These are phyloP conservation scores for Leccinum huronense DNA, from an alignment of 1,284 basidiomycete genomes.

Conservation along the genomic window DNA sequence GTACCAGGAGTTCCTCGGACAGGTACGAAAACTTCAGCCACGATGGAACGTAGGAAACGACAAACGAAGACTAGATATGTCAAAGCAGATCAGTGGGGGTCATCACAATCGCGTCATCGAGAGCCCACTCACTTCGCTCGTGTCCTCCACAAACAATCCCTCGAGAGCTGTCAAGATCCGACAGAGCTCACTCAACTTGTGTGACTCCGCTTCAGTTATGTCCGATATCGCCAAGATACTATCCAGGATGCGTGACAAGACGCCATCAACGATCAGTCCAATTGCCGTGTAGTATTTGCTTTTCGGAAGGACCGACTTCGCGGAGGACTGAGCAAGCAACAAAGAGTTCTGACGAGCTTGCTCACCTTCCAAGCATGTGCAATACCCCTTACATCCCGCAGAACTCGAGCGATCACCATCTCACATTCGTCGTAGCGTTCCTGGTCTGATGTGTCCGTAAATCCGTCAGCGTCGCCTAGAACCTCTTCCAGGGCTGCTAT, in stretches of 20 bases:
- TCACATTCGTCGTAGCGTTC: constrained; percentile 79
- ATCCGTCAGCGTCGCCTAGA: constrained; percentile 67
- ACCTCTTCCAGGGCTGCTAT: constrained; percentile 18
- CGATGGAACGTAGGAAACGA: constrained; percentile 77
- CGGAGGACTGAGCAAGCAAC: constrained; percentile 12
- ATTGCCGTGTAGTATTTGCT: constrained; percentile 68
- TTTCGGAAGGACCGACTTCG: constrained; percentile 56
- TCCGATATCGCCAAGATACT: constrained; percentile 82
- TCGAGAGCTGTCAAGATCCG: constrained; percentile 78
- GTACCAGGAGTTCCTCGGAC: constrained; percentile 75
- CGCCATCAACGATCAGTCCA: constrained; percentile 74
- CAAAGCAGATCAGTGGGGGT: constrained; percentile 10
- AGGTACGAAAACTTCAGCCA: constrained; percentile 96
- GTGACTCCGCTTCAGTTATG: constrained; percentile 90
- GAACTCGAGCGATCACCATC: constrained; percentile 62
- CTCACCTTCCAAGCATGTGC: constrained; percentile 75
- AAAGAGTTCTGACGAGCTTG: background rate
- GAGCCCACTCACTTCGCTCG: constrained; percentile 47
- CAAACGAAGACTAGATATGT: constrained; percentile 56
- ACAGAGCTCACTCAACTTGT: constrained; percentile 79
- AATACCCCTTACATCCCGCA: constrained; percentile 65
- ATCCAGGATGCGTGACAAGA: constrained; percentile 66
- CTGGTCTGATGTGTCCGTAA: constrained; percentile 72
- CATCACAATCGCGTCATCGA: background rate
- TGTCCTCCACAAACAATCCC: constrained; percentile 71